These are phyloP conservation scores for Cordyceps militaris DNA, from an alignment of 2,329 filamentous ascomycete genomes.

Conservation along the genomic window DNA sequence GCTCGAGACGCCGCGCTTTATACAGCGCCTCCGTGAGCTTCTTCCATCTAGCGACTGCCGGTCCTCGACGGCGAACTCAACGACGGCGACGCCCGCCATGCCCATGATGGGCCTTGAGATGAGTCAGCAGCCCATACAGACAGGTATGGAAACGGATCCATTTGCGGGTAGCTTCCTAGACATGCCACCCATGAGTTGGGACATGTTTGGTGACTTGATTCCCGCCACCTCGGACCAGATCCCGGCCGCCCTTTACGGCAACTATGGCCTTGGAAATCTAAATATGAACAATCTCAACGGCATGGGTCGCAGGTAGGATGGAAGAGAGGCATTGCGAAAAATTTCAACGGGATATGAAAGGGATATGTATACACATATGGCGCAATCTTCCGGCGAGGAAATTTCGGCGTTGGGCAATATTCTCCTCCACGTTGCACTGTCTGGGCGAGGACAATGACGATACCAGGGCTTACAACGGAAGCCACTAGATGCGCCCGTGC, in stretches of 20 bases:
- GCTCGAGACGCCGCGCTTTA: conserved; percentile 38
- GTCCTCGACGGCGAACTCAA: not conserved
- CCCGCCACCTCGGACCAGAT: conserved; percentile 23
- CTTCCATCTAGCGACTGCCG: conserved; percentile 26
- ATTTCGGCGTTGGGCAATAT: not conserved
- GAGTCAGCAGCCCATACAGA: not conserved
- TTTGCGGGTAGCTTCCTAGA: conserved; percentile 4
- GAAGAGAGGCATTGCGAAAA: not conserved
- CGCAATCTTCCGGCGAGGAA: not conserved
- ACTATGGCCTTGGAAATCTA: conserved; percentile 23
- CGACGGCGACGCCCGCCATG: conserved; percentile 3
- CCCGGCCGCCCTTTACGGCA: conserved; percentile 26
- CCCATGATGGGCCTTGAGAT: conserved; percentile 11
- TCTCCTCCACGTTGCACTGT: not conserved
- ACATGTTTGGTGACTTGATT: conserved; percentile 13
- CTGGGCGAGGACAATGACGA: not conserved
- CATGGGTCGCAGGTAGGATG: conserved; percentile 6
- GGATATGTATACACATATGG: not conserved
- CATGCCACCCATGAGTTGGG: conserved; percentile 11
- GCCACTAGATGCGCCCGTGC: not conserved
- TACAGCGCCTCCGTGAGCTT: conserved; percentile 36
- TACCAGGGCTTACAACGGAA: not conserved
- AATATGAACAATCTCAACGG: conserved; percentile 15
- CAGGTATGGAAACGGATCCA: not conserved
- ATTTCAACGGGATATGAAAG: not conserved